These are phyloP conservation scores for Geranomyces variabilis DNA, from an alignment of 192 early-diverging fungal genomes.

Conservation along the genomic window DNA sequence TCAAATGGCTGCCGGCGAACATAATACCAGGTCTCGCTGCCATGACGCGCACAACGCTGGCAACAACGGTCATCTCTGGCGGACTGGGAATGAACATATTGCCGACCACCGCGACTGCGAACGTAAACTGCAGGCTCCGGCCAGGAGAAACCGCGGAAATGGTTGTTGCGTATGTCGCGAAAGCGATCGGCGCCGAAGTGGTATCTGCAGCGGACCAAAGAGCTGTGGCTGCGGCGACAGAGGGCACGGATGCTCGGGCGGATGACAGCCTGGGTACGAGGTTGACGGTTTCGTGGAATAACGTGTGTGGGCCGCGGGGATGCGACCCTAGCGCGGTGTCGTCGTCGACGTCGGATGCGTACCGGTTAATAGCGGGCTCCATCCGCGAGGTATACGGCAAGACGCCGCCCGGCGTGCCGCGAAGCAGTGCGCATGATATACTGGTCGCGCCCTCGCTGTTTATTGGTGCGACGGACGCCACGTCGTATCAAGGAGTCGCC, in stretches of 20 bases:
- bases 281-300: neutral
- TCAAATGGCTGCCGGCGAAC: conserved; percentile 2
- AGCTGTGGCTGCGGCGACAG: neutral
- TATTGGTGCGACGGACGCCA: conserved; percentile 30
- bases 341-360: conserved; percentile 11
- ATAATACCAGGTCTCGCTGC: conserved; percentile 19
- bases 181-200: conserved; percentile 16
- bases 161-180: conserved; percentile 10
- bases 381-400: conserved; percentile 27
- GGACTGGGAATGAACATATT: conserved; percentile 17
- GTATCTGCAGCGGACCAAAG: neutral
- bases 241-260: neutral
- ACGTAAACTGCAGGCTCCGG: conserved; percentile 11
- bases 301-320: neutral
- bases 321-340: conserved; percentile 13
- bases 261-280: neutral
- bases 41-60: conserved; percentile 29
- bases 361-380: conserved; percentile 18
- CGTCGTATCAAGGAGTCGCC: conserved; percentile 3
- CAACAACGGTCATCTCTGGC: conserved; percentile 2
- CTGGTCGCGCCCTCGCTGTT: conserved; percentile 35
- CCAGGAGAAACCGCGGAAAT: conserved; percentile 18
- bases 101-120: conserved; percentile 16
- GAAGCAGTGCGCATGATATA: neutral
- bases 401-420: neutral